Base-by-base conservation (phyloP, 2,329 filamentous ascomycete species). In the Cladosporium sp. region DNA sequence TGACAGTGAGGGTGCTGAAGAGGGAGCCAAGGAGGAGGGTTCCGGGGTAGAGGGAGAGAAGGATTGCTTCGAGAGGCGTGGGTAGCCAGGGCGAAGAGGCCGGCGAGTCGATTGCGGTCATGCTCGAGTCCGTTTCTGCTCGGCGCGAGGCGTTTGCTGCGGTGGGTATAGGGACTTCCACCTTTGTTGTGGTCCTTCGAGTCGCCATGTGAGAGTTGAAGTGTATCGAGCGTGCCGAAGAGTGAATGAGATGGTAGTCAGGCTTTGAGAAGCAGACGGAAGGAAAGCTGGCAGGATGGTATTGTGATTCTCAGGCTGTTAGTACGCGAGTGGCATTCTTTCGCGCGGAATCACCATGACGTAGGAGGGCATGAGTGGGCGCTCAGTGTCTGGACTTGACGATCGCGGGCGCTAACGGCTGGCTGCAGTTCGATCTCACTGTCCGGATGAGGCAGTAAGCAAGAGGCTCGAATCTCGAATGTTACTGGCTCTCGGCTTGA, bases 1-100 rank as follows among this genome's bases (percentile, higher is more conserved):
- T 74, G 42, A 84, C 86, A 10, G 85, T 85, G 53, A 97, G 75
- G 35, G 84, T 76, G 45, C 88, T 87, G 80, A 90, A 97, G 64
- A 95, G 68, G 25, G 90, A 89, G 63, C 94, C 94, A 64, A 96
- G 82, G 56, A 91, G 62, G 58, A 99, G 85, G 6, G 92, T 87
- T 24, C 77, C 66, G 3, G 93, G 93, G 76, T 96, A 97, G 60
- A 90, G 75, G 50, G 75, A 64, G 28, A 96, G 81, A 20, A 87
- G 77, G 57, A 83, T 66, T 22, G 80, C 74, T 70, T 95, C 89
- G 67, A 87, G 78, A 8, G 81, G 78, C 2, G 89, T 91, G 4
- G 89, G 89, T 2, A 91, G 78, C 73, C 83, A 84, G 2, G 89
- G 87, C 35, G 79, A 77, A 58, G 64, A 60, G 10, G 58, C 47